Evolutionary conservation across 2,329 filamentous ascomycete genomes (phyloP), one percentile per base, ranked within the genome.

Genomic region (Monosporascus sp.): DNA sequence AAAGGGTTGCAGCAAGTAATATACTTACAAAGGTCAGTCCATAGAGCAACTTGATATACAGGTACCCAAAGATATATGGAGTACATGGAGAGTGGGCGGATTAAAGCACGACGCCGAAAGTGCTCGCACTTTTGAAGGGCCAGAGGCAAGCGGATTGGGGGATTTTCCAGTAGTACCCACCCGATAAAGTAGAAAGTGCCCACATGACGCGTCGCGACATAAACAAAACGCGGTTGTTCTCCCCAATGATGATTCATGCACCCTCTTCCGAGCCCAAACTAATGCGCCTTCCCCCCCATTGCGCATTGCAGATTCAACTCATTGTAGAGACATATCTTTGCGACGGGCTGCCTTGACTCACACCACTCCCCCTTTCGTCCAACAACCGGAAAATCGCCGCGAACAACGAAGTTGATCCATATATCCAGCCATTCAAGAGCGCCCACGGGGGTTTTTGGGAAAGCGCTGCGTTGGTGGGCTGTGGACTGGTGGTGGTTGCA

Each of bases 161-260:
- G 18, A 20, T 18, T 43, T 5, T 24, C 5, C 39, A 39, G 38
- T 2, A 20, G 39, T 43, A 24, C 9, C 17, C 11, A 14, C 11
- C 11, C 8, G 6, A 24, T 46, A 25, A 17, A n/a, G 43, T 46
- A 22, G 7, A 27, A 18, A n/a, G 43, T 46, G 11, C 43, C 15
- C 25, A 46, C 14, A 25, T 58, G 55, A 52, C 58, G 58, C 56
- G 54, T 59, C 56, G 51, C 51, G 57, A 59, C 58, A 58, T 60
- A 60, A 60, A 60, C 58, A 60, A 60, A 60, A 60, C 58, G 58
- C 58, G 58, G 50, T 55, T 53, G 41, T 46, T 44, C 52, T 49
- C 50, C 55, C 49, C 55, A 52, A 50, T 50, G 37, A 37, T 54
- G 38, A 52, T 54, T 51, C 52, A 54, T 53, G 27, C 49, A 46